These are phyloP conservation scores for Coemansia sp. DNA, from an alignment of 192 early-diverging fungal genomes.

Conservation along the genomic window DNA sequence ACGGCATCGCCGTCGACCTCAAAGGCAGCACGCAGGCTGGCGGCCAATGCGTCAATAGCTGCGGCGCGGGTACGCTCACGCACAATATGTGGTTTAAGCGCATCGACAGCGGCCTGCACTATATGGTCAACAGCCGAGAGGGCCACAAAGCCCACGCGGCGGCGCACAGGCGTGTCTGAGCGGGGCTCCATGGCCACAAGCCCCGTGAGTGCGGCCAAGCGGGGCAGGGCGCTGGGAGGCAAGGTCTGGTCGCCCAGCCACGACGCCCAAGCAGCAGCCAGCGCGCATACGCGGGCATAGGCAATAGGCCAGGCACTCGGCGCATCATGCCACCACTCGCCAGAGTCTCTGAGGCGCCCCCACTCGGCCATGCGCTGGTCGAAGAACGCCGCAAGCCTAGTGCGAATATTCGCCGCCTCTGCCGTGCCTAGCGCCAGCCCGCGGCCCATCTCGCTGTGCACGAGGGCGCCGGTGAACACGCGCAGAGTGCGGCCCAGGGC, in stretches of 20 bases:
- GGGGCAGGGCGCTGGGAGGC: background rate
- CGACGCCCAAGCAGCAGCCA: constrained; percentile 41
- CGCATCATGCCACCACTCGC: background rate
- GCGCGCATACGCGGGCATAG: constrained; percentile 37
- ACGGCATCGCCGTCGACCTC: constrained; percentile 20
- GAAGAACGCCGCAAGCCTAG: constrained; percentile 27
- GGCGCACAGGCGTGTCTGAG: background rate
- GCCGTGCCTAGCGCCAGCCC: constrained; percentile 11
- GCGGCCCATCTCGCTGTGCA: constrained; percentile 9
- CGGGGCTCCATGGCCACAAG: constrained; percentile 27
- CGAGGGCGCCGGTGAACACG: constrained; percentile 37
- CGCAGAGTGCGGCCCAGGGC: constrained; percentile 28
- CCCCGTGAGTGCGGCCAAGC: constrained; percentile 27
- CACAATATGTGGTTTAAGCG: constrained; percentile 25
- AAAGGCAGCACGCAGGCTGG: constrained; percentile 28
- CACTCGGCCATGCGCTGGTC: constrained; percentile 15
- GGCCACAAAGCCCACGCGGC: constrained; percentile 41
- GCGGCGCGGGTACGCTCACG: constrained; percentile 21
- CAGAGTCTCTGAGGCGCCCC: constrained; percentile 2
- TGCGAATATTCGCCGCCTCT: background rate
- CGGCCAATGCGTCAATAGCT: constrained; percentile 20
- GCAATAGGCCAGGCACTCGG: constrained; percentile 38
- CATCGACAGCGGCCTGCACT: constrained; percentile 45
- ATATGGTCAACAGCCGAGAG: constrained; percentile 53
- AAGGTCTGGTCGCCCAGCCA: constrained; percentile 48